phyloP scores from a whole-genome alignment of 192 early-diverging fungal species.

The Dissophora ornata region DNA sequence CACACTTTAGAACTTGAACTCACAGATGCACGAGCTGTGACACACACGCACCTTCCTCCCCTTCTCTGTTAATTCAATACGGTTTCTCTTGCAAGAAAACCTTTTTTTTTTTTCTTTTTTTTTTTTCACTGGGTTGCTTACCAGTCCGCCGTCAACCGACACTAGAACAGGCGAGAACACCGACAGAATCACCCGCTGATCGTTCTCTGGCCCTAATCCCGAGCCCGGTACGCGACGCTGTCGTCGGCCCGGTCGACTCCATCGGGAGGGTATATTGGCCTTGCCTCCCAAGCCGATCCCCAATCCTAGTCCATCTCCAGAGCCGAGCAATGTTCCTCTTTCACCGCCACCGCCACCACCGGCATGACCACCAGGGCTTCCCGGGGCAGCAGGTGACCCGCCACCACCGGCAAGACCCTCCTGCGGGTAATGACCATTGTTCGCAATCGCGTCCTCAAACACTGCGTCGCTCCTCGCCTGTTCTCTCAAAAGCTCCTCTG shows the following conservation, averaged over 20 bases:
- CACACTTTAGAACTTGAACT: neutral
- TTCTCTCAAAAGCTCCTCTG: constrained; percentile 44
- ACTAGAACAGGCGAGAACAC: constrained; percentile 36
- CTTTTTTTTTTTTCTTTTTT: no score
- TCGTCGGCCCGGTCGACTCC: constrained; percentile 17
- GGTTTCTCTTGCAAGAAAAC: no score
- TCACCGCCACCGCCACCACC: constrained; percentile 5
- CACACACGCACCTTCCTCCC: no score
- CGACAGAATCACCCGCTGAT: constrained; percentile 42
- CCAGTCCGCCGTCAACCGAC: constrained; percentile 31
- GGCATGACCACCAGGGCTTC: neutral
- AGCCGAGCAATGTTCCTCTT: constrained; percentile 38
- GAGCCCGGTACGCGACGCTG: constrained; percentile 34
- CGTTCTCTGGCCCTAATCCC: constrained; percentile 39
- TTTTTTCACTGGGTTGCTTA: no score
- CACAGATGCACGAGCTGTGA: no score
- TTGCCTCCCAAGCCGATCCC: constrained; percentile 46
- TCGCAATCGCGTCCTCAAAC: constrained; percentile 19
- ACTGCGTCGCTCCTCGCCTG: constrained; percentile 44
- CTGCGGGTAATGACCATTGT: neutral
- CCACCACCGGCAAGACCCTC: no score
- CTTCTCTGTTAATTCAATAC: no score
- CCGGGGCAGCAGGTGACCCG: neutral
- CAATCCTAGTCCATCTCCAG: constrained; percentile 39
- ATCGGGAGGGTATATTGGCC: constrained; percentile 23